phyloP scores from a whole-genome alignment of 2,329 filamentous ascomycete species.

The Fusarium compactum region DNA sequence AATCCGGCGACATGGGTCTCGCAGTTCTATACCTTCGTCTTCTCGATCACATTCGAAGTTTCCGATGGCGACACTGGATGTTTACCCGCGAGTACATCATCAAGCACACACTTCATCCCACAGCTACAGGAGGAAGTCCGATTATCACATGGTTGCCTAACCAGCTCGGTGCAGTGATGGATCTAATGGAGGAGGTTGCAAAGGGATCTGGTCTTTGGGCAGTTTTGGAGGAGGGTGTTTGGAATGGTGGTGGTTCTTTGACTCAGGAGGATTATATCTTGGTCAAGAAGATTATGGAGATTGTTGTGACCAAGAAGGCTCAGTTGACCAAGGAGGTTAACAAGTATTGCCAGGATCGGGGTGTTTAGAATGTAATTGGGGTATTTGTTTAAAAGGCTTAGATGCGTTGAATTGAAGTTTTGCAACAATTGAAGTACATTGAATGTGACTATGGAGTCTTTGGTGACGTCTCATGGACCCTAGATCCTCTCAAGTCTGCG shows the following conservation, averaged over 20 bases:
- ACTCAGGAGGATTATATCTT: conserved; percentile 27
- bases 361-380: conserved; percentile 47
- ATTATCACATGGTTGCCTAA: conserved; percentile 89
- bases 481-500: background rate
- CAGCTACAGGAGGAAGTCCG: conserved; percentile 82
- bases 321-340: conserved; percentile 79
- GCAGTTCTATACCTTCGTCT: conserved; percentile 72
- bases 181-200: conserved; percentile 74
- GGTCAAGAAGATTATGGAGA: conserved; percentile 71
- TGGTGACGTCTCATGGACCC: background rate
- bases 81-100: conserved; percentile 88
- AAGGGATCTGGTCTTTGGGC: conserved; percentile 48
- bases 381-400: background rate
- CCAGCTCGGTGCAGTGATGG: conserved; percentile 80
- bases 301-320: conserved; percentile 71
- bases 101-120: conserved; percentile 80
- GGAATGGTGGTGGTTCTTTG: conserved; percentile 35
- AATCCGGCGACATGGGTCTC: conserved; percentile 53
- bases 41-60: conserved; percentile 82
- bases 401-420: background rate
- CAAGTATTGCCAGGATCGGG: conserved; percentile 77
- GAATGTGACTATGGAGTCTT: background rate
- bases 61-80: conserved; percentile 87
- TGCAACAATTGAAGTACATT: background rate
- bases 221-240: conserved; percentile 33